Conservation (phyloP, 352 stramenopile species). For the Blastocystis sp. region DNA sequence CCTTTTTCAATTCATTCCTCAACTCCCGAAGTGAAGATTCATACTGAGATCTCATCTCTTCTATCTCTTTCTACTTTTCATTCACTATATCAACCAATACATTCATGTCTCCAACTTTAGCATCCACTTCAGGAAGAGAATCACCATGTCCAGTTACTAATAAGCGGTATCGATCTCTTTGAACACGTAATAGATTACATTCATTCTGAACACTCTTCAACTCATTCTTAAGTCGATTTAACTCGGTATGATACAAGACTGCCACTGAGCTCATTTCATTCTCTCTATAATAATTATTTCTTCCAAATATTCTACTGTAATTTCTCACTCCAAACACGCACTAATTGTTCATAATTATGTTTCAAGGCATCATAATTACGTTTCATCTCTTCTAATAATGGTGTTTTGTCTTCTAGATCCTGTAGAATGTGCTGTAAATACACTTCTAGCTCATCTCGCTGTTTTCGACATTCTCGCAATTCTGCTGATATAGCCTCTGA, state of each 20-base stretch:
- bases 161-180: background rate
- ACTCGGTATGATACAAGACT: background rate
- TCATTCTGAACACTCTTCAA: background rate
- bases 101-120: too few species aligned
- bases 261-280: background rate
- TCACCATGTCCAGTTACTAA: too few species aligned
- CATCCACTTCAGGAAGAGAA: too few species aligned
- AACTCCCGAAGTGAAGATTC: too few species aligned
- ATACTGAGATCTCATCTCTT: too few species aligned
- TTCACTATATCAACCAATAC: too few species aligned
- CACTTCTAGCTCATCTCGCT: background rate
- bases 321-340: background rate
- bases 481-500: background rate
- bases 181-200: background rate
- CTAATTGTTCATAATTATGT: background rate
- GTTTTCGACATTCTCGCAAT: background rate
- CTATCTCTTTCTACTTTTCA: too few species aligned
- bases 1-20: too few species aligned
- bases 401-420: constrained; percentile 45
- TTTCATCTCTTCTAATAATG: background rate
- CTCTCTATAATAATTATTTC: background rate
- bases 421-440: constrained; percentile 18
- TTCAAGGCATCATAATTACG: background rate
- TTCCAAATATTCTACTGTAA: background rate
- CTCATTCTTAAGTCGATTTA: background rate